phyloP scores from a whole-genome alignment of 805 yeast genomes.

The Pichia eremophila region DNA sequence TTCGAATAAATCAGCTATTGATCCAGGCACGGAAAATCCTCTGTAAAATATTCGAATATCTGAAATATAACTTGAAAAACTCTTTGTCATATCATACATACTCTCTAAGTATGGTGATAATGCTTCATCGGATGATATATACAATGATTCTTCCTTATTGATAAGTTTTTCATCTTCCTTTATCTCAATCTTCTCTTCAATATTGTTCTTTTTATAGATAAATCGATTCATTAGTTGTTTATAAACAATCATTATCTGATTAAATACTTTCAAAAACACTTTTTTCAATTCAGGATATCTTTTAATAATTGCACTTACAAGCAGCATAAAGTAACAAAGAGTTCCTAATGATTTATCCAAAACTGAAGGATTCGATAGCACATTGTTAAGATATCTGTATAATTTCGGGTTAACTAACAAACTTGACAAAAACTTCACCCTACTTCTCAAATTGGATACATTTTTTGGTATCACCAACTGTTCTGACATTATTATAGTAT shows the following conservation, averaged over 20 bases:
- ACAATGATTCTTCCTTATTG: no score
- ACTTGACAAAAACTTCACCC: constrained; percentile 13
- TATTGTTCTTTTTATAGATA: no score
- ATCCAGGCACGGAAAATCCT: constrained; percentile 27
- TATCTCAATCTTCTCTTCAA: no score
- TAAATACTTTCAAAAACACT: background rate
- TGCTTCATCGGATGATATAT: background rate
- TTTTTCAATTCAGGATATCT: constrained; percentile 2
- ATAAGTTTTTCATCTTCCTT: no score
- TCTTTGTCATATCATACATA: constrained; percentile 6
- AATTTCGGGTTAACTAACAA: constrained; percentile 19
- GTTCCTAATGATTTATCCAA: constrained; percentile 27
- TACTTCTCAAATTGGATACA: background rate
- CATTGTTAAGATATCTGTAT: constrained; percentile 19
- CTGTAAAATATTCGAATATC: constrained; percentile 29
- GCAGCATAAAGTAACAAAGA: constrained; percentile 24
- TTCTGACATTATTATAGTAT: no score
- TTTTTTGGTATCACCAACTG: no score
- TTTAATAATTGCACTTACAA: constrained; percentile 12
- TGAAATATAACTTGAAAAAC: constrained; percentile 24
- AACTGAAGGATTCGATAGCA: constrained; percentile 19
- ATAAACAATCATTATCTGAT: background rate
- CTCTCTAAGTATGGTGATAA: background rate
- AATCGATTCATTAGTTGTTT: background rate
- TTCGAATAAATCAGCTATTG: constrained; percentile 7